A percentile compares a stretch with the other conserved stretches of the same genome.
phyloP scores from a whole-genome alignment of 2,329 filamentous ascomycete genomes.

The Aureobasidium sp. region DNA sequence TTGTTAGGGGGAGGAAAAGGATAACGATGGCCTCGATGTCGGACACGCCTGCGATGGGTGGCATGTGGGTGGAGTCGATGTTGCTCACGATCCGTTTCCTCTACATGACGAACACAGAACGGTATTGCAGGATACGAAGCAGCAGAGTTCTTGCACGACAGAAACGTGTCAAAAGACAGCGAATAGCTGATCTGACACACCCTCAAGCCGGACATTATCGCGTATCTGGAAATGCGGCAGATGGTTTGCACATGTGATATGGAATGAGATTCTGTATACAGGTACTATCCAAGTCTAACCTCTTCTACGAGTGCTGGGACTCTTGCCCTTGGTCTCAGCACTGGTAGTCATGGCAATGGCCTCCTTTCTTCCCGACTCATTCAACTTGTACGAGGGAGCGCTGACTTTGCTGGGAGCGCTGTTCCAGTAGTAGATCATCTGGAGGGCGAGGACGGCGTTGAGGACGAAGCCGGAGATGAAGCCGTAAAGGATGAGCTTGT shows the following conservation, averaged over 20 bases:
- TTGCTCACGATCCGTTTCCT: constrained; percentile 29
- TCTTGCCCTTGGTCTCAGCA: constrained; percentile 37
- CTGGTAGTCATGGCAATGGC: constrained; percentile 21
- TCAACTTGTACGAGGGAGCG: constrained; percentile 29
- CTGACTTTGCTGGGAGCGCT: constrained; percentile 34
- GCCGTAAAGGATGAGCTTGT: constrained; percentile 90
- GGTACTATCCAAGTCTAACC: constrained; percentile 29
- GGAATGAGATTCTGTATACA: not conserved
- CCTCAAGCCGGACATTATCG: too few species aligned
- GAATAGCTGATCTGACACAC: too few species aligned
- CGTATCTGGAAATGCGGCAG: too few species aligned
- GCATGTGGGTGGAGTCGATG: constrained; percentile 35
- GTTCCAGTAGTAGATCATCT: constrained; percentile 98
- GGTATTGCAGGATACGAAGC: too few species aligned
- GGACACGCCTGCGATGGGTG: constrained; percentile 28
- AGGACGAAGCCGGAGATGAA: constrained; percentile 88
- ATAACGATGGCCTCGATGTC: constrained; percentile 41
- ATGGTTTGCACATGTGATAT: not conserved
- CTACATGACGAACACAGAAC: too few species aligned
- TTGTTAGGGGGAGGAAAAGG: constrained; percentile 74
- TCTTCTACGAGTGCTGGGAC: constrained; percentile 48
- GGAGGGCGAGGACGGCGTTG: constrained; percentile 74
- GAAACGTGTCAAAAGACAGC: too few species aligned
- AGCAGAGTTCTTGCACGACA: too few species aligned
- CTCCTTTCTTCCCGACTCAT: constrained; percentile 30